A percentile compares a stretch with the other conserved stretches of the same genome.
These are phyloP conservation scores for Heliocybe sulcata DNA, from an alignment of 1,284 basidiomycete species.

Conservation along the genomic window DNA sequence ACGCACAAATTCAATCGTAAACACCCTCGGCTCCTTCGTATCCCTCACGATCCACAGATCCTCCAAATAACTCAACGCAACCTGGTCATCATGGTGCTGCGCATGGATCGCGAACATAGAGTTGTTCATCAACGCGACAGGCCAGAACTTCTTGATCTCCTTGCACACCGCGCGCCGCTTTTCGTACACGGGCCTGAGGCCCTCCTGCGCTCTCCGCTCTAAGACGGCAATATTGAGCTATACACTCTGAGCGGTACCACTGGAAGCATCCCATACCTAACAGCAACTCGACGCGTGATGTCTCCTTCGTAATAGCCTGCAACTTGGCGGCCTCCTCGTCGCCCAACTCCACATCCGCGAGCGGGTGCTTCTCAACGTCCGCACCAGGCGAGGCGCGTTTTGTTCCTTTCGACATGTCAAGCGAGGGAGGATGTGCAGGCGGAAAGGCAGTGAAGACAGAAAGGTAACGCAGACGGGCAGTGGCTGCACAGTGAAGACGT, in stretches of 20 bases:
- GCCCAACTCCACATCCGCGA: slow-evolving; percentile 56
- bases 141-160: slow-evolving; percentile 71
- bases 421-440: not conserved
- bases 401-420: slow-evolving; percentile 31
- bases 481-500: not conserved
- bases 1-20: slow-evolving; percentile 76
- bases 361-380: slow-evolving; percentile 58
- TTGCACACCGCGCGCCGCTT: slow-evolving; percentile 61
- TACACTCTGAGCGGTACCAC: not conserved
- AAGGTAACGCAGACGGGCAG: not conserved
- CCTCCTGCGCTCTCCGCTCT: slow-evolving; percentile 59
- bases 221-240: slow-evolving; percentile 8
- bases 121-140: slow-evolving; percentile 70
- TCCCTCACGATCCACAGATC: slow-evolving; percentile 75
- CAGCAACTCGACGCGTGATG: slow-evolving; percentile 58
- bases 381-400: slow-evolving; percentile 73
- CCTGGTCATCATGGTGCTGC: slow-evolving; percentile 63
- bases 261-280: slow-evolving; percentile 48
- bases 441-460: not conserved
- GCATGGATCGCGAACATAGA: slow-evolving; percentile 49
- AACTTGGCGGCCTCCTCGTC: slow-evolving; percentile 66
- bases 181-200: slow-evolving; percentile 53
- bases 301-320: slow-evolving; percentile 51
- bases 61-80: slow-evolving; percentile 69
- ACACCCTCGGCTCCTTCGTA: slow-evolving; percentile 58